Evolutionary conservation across 768 basidiomycete species (phyloP), one percentile per base, ranked within the genome.

Genomic region (Coprinellus aureogranulatus): DNA sequence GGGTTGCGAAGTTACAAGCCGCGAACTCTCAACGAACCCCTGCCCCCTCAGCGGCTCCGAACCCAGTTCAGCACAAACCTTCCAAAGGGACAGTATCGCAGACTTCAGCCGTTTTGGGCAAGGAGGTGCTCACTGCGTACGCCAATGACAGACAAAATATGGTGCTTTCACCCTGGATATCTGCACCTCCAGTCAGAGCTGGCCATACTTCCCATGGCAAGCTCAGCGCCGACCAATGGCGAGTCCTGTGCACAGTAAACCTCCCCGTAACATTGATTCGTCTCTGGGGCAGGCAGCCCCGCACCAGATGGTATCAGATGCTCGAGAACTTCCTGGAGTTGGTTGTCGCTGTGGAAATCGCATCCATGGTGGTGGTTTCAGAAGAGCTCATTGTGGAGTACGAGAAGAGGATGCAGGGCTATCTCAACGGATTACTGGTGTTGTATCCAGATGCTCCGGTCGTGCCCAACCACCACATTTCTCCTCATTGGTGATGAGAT

Each of bases 381-480:
- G 47, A 53, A 12, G 59, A 60, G 0, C 55, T 54, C 8, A 72
- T 73, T 26, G 1, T 52, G 0, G 25, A 49, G 1, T 77, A 71
- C 50, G 61, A 72, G 22, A 1, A 37, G 2, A 62, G 70, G 22
- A 76, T 77, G 55, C 46, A 55, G 0, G 27, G 28, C 2, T 80
- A 81, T 59, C 66, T 79, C 1, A 39, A 23, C 0, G 64, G 59
- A 1, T n/a, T 79, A 3, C 50, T 59, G 0, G 47, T 58, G 0
- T 65, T 80, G 0, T 81, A 67, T 58, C 72, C 69, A 0, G 64
- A 64, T 16, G 58, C 61, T 3, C 42, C 41, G 0, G 55, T 78
- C 18, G 57, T 57, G 1, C 71, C 75, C 0, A 75, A 76, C 45
- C 76, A 80, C 8, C 80, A 80, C 57, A 49, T 75, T 3, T 57